Conservation (phyloP, 805 yeast species). For the Nakazawaea wickerhamii region DNA sequence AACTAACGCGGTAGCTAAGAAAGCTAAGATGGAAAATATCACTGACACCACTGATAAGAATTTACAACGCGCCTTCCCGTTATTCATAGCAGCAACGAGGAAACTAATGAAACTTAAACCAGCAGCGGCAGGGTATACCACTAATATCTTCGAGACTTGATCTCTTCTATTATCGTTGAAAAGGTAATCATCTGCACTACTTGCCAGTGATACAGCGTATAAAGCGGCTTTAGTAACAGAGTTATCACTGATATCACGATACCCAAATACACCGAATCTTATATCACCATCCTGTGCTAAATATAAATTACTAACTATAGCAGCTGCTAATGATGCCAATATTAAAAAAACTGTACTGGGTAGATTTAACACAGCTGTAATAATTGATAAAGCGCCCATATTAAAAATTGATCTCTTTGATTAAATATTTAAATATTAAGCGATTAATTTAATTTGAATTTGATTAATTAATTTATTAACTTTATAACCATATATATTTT, state of each 20-base stretch:
- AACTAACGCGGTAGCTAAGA: slow-evolving; percentile 47
- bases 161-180: slow-evolving; percentile 41
- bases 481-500: no score
- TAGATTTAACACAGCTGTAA: slow-evolving; percentile 39
- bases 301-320: slow-evolving; percentile 44
- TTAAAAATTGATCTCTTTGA: no score
- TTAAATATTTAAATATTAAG: no score
- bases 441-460: no score
- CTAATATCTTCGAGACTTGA: slow-evolving; percentile 46
- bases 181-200: slow-evolving; percentile 40
- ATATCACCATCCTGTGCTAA: slow-evolving; percentile 41
- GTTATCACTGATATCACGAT: slow-evolving; percentile 35
- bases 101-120: slow-evolving; percentile 50
- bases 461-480: no score
- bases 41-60: slow-evolving; percentile 37
- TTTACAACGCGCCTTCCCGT: background rate
- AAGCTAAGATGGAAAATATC: slow-evolving; percentile 41
- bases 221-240: slow-evolving; percentile 36
- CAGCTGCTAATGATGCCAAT: slow-evolving; percentile 56
- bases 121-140: slow-evolving; percentile 63
- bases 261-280: slow-evolving; percentile 65
- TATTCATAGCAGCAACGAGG: slow-evolving; percentile 23
- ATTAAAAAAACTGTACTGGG: slow-evolving; percentile 59
- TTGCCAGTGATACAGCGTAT: slow-evolving; percentile 31
- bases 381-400: slow-evolving; percentile 13